Conservation (phyloP, 1,284 basidiomycete species). For the Phaffia rhodozyma region DNA sequence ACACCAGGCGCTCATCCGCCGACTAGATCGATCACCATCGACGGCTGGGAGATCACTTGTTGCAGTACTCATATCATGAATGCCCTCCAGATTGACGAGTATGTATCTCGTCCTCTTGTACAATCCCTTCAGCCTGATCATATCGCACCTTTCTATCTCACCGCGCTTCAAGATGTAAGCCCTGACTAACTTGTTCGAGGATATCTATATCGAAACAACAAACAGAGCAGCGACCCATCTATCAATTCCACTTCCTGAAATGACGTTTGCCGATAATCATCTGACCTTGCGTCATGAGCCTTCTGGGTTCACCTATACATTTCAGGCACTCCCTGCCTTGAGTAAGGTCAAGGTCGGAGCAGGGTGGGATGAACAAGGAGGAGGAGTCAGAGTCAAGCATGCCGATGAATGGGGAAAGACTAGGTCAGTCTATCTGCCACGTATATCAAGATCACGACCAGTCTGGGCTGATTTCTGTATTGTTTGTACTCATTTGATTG, state of each 20-base stretch:
- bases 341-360: slow-evolving; percentile 62
- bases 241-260: slow-evolving; percentile 80
- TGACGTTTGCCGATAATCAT: slow-evolving; percentile 85
- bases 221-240: slow-evolving; percentile 63
- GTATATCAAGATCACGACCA: not conserved
- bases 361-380: slow-evolving; percentile 56
- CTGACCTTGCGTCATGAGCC: slow-evolving; percentile 45
- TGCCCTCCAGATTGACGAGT: slow-evolving; percentile 17
- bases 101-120: not conserved
- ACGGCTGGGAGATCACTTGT: slow-evolving; percentile 52
- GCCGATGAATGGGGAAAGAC: slow-evolving; percentile 87
- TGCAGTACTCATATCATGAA: slow-evolving; percentile 50
- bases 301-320: slow-evolving; percentile 54
- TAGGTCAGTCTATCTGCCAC: slow-evolving; percentile 43
- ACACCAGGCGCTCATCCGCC: not conserved
- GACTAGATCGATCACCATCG: slow-evolving; percentile 52
- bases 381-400: slow-evolving; percentile 84
- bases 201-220: too few species aligned
- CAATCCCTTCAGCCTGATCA: not conserved
- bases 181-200: not conserved
- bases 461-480: not conserved
- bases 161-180: not conserved
- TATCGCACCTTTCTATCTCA: not conserved
- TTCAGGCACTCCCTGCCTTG: slow-evolving; percentile 60
- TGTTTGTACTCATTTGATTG: not conserved